A percentile compares a stretch with the other conserved stretches of the same genome.
Conservation (phyloP, 352 stramenopile genomes). For the Phytophthora pisi region DNA sequence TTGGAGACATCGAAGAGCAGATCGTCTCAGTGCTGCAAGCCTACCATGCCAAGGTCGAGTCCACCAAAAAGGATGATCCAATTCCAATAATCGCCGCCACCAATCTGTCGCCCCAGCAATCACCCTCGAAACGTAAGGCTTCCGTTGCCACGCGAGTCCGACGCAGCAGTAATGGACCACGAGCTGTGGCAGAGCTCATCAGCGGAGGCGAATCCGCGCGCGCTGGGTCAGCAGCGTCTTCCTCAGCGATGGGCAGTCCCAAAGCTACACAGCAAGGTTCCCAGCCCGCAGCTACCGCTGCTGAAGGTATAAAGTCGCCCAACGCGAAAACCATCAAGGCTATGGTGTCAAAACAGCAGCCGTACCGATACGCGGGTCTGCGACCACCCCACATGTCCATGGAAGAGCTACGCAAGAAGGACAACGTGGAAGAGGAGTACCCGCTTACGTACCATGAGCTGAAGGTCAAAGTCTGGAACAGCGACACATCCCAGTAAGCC, state of each 20-base stretch:
- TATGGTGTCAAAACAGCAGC: slow-evolving; percentile 66
- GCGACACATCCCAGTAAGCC: slow-evolving; percentile 36
- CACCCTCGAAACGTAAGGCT: slow-evolving; percentile 24
- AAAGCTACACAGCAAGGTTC: slow-evolving; percentile 17
- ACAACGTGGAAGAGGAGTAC: slow-evolving; percentile 87
- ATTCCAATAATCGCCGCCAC: slow-evolving; percentile 5
- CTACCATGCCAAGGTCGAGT: slow-evolving; percentile 65
- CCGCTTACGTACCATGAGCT: slow-evolving; percentile 88
- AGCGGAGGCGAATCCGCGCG: slow-evolving; percentile 11
- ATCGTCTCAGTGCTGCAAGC: slow-evolving; percentile 68
- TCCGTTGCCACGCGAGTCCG: slow-evolving; percentile 22
- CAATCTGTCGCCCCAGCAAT: slow-evolving; percentile 15
- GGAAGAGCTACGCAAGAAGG: slow-evolving; percentile 83
- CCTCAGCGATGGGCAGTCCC: neutral
- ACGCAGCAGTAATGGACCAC: slow-evolving; percentile 13
- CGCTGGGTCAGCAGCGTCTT: slow-evolving; percentile 8
- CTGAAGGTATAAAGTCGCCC: slow-evolving; percentile 26
- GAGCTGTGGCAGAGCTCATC: slow-evolving; percentile 10
- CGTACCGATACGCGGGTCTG: slow-evolving; percentile 72
- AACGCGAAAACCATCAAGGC: slow-evolving; percentile 42
- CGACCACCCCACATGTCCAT: slow-evolving; percentile 73
- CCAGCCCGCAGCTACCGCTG: slow-evolving; percentile 3
- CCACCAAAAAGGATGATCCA: slow-evolving; percentile 42
- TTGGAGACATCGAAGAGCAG: slow-evolving; percentile 82
- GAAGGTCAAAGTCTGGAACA: slow-evolving; percentile 84